Evolutionary conservation across 2,329 filamentous ascomycete genomes (phyloP).

Genomic region (Fusarium nygamai): DNA sequence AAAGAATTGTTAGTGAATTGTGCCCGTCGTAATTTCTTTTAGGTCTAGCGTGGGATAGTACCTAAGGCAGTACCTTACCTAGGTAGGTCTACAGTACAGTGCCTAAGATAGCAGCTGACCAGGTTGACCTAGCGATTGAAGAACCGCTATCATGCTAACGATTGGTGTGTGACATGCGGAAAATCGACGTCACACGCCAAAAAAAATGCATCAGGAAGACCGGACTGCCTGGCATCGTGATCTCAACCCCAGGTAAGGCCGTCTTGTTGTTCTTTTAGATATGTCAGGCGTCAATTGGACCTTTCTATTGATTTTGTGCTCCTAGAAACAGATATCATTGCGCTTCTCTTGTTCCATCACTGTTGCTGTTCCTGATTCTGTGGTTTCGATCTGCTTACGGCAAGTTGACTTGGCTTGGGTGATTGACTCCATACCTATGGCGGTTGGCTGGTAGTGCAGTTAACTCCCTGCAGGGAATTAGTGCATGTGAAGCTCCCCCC

Average conservation of each 20-base stretch:
- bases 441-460: not conserved
- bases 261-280: not conserved
- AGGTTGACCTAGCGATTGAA: not conserved
- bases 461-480: not conserved
- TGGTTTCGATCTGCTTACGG: not conserved
- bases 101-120: not conserved
- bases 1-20: conserved; percentile 34
- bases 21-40: conserved; percentile 5
- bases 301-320: not conserved
- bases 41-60: conserved; percentile 10
- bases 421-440: not conserved
- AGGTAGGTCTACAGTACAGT: not conserved
- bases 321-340: not conserved
- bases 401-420: not conserved
- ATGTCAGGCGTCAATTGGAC: not conserved
- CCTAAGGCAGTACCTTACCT: too few relatives aligned
- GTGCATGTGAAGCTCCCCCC: not conserved
- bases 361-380: not conserved
- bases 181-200: conserved; percentile 10
- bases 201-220: not conserved
- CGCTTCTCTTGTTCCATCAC: not conserved
- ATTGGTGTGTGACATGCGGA: not conserved
- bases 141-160: conserved; percentile 12
- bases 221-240: not conserved
- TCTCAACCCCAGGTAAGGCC: not conserved